phyloP scores from a whole-genome alignment of 306 rosid genomes.

The Cucurbita ficifolia region DNA sequence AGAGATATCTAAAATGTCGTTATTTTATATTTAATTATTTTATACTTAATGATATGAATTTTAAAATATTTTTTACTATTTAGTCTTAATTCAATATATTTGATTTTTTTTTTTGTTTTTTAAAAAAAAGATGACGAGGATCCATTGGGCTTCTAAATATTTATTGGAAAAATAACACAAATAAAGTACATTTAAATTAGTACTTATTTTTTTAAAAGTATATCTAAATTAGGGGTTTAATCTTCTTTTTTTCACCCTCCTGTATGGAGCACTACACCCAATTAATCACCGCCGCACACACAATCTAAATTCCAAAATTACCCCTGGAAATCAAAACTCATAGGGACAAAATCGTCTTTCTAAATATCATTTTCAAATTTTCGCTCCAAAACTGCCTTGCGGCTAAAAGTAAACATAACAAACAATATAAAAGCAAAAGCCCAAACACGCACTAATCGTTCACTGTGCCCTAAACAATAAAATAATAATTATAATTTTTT shows the following conservation, averaged over 20 bases:
- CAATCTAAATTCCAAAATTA: background rate
- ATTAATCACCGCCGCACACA: background rate
- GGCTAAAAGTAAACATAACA: background rate
- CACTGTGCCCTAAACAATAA: background rate
- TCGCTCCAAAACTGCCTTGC: background rate
- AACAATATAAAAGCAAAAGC: background rate
- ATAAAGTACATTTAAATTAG: background rate
- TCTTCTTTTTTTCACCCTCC: background rate
- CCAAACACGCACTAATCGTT: background rate
- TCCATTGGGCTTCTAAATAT: background rate
- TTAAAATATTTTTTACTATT: too few species aligned
- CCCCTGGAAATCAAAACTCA: background rate
- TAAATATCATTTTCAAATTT: background rate
- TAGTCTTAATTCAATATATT: too few species aligned
- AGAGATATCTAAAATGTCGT: too few species aligned
- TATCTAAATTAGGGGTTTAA: background rate
- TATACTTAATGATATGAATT: too few species aligned
- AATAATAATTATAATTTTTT: too few species aligned
- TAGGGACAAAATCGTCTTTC: background rate
- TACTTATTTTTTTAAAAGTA: background rate
- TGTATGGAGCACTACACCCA: background rate
- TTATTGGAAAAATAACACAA: background rate
- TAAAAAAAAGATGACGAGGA: background rate
- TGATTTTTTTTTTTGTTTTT: too few species aligned
- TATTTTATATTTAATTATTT: too few species aligned